phyloP scores from a whole-genome alignment of 73 alveolate species.

The Durusdinium trenchii region DNA sequence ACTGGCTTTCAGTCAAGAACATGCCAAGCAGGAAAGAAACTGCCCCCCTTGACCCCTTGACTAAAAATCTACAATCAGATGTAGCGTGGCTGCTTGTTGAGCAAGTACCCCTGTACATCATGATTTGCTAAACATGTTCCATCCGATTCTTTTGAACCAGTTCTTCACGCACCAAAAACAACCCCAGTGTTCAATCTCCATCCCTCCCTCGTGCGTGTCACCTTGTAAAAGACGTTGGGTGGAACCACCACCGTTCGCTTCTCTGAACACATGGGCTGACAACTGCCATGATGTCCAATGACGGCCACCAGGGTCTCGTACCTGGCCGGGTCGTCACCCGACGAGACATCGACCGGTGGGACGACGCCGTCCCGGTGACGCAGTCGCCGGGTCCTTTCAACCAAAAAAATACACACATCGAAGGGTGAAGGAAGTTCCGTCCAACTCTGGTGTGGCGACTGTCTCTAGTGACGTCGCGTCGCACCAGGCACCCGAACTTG shows the following conservation, averaged over 20 bases:
- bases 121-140: not conserved
- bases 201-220: not conserved
- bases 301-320: conserved; percentile 76
- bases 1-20: too few species aligned
- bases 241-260: conserved; percentile 44
- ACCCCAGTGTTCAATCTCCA: not conserved
- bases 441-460: too few species aligned
- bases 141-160: not conserved
- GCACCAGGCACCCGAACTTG: too few species aligned
- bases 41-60: too few species aligned
- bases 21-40: too few species aligned
- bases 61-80: too few species aligned
- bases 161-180: not conserved
- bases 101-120: too few species aligned
- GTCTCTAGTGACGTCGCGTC: too few species aligned
- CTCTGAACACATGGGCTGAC: conserved; percentile 62
- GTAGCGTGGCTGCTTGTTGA: too few species aligned
- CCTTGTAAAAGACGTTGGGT: conserved; percentile 89
- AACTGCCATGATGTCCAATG: conserved; percentile 83
- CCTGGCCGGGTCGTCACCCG: not conserved
- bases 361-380: not conserved
- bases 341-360: not conserved
- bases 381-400: not conserved
- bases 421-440: too few species aligned
- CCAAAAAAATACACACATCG: too few species aligned